Percentiles rank a stretch among this genome's conserved stretches.
These are phyloP conservation scores for Penicillium longicatenatum DNA, from an alignment of 495 filamentous ascomycete genomes.

Conservation along the genomic window DNA sequence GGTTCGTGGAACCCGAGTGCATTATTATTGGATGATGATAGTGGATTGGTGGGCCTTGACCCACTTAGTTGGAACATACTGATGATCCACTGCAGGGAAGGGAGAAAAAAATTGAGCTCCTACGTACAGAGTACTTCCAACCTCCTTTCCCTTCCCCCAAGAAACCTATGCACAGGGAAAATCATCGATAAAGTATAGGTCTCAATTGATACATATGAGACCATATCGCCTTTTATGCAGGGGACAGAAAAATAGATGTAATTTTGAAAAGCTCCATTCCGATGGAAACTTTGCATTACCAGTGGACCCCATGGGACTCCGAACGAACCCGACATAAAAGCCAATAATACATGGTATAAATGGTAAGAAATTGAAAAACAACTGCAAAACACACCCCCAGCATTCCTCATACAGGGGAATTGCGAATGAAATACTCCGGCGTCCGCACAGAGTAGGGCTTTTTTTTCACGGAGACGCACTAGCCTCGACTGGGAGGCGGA, in stretches of 20 bases:
- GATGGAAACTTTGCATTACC: neutral
- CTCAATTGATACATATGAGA: slow-evolving; percentile 1
- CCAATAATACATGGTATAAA: neutral
- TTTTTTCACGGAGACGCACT: slow-evolving; percentile 36
- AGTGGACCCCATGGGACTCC: neutral
- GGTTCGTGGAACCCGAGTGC: slow-evolving; percentile 12
- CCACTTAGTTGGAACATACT: slow-evolving; percentile 24
- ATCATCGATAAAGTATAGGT: neutral
- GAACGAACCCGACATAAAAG: slow-evolving; percentile 9
- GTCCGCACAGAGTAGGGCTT: slow-evolving; percentile 43
- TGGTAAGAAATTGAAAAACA: slow-evolving; percentile 20
- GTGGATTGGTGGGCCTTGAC: slow-evolving; percentile 18
- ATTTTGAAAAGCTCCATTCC: neutral
- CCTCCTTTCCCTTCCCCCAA: neutral
- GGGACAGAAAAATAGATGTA: neutral
- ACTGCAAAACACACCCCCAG: slow-evolving; percentile 20
- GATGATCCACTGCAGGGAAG: slow-evolving; percentile 34
- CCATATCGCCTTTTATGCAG: neutral
- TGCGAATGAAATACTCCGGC: slow-evolving; percentile 24
- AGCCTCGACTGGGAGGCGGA: slow-evolving; percentile 40
- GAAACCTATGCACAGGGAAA: neutral
- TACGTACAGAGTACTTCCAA: too few species aligned
- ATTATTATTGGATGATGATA: slow-evolving; percentile 20
- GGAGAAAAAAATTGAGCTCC: neutral
- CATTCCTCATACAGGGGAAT: slow-evolving; percentile 26